Evolutionary conservation across 169 alveolate genomes (phyloP).

Genomic region (Blepharisma undulans): DNA sequence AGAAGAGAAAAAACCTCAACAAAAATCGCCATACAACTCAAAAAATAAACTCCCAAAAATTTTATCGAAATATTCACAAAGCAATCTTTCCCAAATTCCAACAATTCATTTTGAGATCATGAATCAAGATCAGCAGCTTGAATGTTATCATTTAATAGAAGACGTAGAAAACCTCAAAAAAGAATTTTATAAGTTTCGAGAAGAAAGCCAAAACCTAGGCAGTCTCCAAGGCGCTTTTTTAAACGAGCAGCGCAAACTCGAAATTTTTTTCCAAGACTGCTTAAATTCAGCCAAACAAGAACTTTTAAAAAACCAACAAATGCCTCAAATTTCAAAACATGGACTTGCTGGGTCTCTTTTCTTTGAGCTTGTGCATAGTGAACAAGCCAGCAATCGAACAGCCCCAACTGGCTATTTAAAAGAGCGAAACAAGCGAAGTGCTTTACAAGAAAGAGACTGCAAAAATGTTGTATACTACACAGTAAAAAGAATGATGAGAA

Average conservation of each 20-base stretch:
- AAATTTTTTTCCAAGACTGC: slow-evolving; percentile 35
- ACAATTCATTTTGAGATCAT: neutral
- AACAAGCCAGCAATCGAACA: neutral
- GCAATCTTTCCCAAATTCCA: neutral
- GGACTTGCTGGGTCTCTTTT: slow-evolving; percentile 32
- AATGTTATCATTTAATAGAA: neutral
- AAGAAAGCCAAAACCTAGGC: neutral
- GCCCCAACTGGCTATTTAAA: neutral
- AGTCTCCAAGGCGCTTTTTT: slow-evolving; percentile 10
- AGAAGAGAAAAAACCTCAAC: slow-evolving; percentile 6
- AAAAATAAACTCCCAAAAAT: neutral
- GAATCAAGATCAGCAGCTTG: neutral
- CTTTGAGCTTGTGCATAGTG: slow-evolving; percentile 15
- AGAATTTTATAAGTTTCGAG: neutral
- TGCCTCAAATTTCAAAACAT: neutral
- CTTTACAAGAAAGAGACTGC: slow-evolving; percentile 10
- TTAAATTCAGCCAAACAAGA: neutral
- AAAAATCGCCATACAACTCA: neutral
- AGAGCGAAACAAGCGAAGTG: slow-evolving; percentile 5
- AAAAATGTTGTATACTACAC: slow-evolving; percentile 20
- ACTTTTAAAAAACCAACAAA: slow-evolving; percentile 30
- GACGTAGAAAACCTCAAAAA: neutral
- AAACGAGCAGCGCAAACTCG: slow-evolving; percentile 10
- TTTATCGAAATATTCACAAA: neutral
- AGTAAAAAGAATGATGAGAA: slow-evolving; percentile 10